A percentile compares a stretch with the other conserved stretches of the same genome.
These are phyloP conservation scores for Uncinocarpus reesii DNA, from an alignment of 2,329 filamentous ascomycete genomes.

Conservation along the genomic window DNA sequence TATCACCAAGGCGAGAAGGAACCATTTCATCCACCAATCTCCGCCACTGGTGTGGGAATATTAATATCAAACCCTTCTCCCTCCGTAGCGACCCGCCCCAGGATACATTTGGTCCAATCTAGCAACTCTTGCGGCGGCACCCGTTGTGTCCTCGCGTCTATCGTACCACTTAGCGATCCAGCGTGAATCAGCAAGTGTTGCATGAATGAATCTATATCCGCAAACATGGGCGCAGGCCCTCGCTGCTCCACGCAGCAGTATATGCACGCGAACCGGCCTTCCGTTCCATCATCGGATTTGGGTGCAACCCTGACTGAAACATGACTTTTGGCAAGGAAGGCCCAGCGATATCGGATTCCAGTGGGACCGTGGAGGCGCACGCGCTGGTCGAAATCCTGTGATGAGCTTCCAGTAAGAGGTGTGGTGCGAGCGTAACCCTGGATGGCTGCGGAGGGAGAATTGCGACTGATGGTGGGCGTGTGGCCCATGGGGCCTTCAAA, in stretches of 20 bases:
- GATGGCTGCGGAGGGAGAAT: conserved; percentile 14
- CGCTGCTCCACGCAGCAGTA: conserved; percentile 37
- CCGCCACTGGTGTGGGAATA: conserved; percentile 27
- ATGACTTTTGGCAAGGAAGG: conserved; percentile 41
- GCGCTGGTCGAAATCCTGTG: conserved; percentile 23
- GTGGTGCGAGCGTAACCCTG: conserved; percentile 10
- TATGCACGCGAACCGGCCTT: conserved; percentile 34
- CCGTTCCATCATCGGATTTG: conserved; percentile 14
- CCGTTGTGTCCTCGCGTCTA: conserved; percentile 22
- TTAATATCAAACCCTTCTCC: conserved; percentile 42
- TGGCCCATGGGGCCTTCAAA: conserved; percentile 33
- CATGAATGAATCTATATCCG: conserved; percentile 36
- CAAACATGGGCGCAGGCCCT: conserved; percentile 29
- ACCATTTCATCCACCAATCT: conserved; percentile 10
- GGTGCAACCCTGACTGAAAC: conserved; percentile 27
- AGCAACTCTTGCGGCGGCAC: conserved; percentile 30
- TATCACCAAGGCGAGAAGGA: no score
- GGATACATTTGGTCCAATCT: conserved; percentile 36
- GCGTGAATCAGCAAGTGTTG: conserved; percentile 33
- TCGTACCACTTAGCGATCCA: conserved; percentile 1
- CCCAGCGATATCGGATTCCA: conserved; percentile 38
- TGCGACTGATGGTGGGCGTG: conserved; percentile 15
- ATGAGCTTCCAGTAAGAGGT: neutral
- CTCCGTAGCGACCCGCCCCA: conserved; percentile 31
- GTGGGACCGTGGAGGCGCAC: conserved; percentile 22